Percentiles rank a stretch among this genome's conserved stretches.
phyloP scores from a whole-genome alignment of 768 basidiomycete species.

The Cystofilobasidium macerans region DNA sequence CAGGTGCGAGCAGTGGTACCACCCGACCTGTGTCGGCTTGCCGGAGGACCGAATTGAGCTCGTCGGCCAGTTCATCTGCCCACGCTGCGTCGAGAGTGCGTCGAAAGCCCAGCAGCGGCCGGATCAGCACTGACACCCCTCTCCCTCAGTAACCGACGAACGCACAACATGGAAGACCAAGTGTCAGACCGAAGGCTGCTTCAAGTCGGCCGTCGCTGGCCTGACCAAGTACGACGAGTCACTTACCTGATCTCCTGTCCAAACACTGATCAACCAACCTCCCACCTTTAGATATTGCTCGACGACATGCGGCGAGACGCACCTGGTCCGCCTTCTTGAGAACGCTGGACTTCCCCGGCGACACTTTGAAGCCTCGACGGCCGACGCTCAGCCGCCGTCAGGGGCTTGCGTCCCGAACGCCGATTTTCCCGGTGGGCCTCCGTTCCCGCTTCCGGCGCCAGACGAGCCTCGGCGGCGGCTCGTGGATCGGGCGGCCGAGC shows the following conservation, averaged over 20 bases:
- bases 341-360: not conserved
- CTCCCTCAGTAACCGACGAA: slow-evolving; percentile 45
- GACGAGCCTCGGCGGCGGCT: not conserved
- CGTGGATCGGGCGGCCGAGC: not conserved
- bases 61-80: slow-evolving; percentile 86
- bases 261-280: not conserved
- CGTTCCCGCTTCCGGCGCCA: not conserved
- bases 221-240: slow-evolving; percentile 23
- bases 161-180: slow-evolving; percentile 35
- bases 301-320: slow-evolving; percentile 10
- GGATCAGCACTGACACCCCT: not conserved
- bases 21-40: slow-evolving; percentile 72
- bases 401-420: not conserved
- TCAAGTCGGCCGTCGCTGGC: slow-evolving; percentile 17
- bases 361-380: not conserved
- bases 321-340: slow-evolving; percentile 11
- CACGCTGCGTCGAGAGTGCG: slow-evolving; percentile 64
- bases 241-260: not conserved
- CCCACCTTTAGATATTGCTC: slow-evolving; percentile 19
- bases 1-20: slow-evolving; percentile 93
- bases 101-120: slow-evolving; percentile 25
- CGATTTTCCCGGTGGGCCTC: not conserved
- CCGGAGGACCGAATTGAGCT: slow-evolving; percentile 71
- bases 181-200: slow-evolving; percentile 32
- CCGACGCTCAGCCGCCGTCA: slow-evolving; percentile 7